A percentile compares a stretch with the other conserved stretches of the same genome.
These are phyloP conservation scores for Polyplosphaeria fusca DNA, from an alignment of 495 filamentous ascomycete species.

Conservation along the genomic window DNA sequence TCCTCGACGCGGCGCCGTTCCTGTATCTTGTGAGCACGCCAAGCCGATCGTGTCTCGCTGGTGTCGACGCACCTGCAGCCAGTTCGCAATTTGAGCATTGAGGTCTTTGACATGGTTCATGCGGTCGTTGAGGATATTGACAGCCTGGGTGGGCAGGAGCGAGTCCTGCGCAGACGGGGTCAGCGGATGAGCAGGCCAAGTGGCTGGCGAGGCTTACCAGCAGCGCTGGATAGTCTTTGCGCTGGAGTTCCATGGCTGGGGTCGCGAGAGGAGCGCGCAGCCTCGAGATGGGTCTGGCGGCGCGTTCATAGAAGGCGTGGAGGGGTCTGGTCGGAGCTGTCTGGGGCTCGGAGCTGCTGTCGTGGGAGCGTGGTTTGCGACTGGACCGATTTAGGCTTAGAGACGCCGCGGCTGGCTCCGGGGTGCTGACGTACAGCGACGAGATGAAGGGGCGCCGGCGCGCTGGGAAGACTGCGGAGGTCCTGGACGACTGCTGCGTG, in stretches of 20 bases:
- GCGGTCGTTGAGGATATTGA: conserved; percentile 78
- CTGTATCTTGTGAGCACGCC: conserved; percentile 46
- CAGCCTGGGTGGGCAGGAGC: conserved; percentile 81
- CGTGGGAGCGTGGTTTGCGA: not conserved
- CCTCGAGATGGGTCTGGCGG: conserved; percentile 9
- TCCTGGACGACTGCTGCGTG: not conserved
- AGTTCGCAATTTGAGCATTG: conserved; percentile 92
- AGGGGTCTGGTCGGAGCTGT: conserved; percentile 12
- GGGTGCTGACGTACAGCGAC: conserved; percentile 11
- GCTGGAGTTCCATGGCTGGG: conserved; percentile 68
- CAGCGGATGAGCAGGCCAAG: conserved; percentile 29
- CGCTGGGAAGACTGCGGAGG: not conserved
- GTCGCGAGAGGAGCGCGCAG: conserved; percentile 16
- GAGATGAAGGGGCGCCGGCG: conserved; percentile 2
- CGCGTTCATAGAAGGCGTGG: conserved; percentile 27
- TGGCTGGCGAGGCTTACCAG: conserved; percentile 62
- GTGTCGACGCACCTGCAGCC: conserved; percentile 69
- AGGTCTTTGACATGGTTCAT: conserved; percentile 80
- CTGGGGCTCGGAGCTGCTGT: not conserved
- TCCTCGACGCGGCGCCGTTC: conserved; percentile 93
- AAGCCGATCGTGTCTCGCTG: not conserved
- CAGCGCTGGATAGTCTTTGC: conserved; percentile 92
- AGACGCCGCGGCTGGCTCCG: conserved; percentile 7
- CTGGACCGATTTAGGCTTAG: conserved; percentile 13
- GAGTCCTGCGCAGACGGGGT: conserved; percentile 56